Percentiles rank a stretch among this genome's conserved stretches.
Evolutionary conservation across 129 eudicot genomes (phyloP).

Genomic region (Flaveria linearis): DNA sequence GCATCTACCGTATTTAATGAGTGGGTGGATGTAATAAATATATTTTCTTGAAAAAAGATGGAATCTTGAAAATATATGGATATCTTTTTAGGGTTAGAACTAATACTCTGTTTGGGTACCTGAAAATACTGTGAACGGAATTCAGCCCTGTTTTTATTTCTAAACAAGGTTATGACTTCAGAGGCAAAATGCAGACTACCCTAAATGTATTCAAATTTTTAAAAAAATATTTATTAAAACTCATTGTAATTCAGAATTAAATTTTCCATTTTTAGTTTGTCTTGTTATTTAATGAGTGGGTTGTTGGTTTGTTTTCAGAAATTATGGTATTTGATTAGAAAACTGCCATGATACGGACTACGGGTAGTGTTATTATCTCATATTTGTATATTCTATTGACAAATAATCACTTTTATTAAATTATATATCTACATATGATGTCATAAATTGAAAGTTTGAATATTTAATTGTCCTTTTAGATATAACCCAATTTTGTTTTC

Average conservation of each 20-base stretch:
- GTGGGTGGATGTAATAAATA: constrained; percentile 38
- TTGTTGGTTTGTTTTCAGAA: neutral
- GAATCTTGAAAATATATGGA: constrained; percentile 35
- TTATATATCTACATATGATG: neutral
- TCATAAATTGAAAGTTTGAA: neutral
- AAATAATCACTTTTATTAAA: neutral
- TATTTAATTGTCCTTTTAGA: neutral
- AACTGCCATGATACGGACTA: neutral
- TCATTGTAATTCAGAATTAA: neutral
- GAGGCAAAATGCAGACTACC: constrained; percentile 25
- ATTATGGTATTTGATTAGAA: neutral
- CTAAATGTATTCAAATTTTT: neutral
- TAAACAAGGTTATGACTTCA: constrained; percentile 33
- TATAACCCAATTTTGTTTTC: neutral
- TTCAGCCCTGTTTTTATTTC: constrained; percentile 44
- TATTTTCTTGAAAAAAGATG: constrained; percentile 41
- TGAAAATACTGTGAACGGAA: constrained; percentile 37
- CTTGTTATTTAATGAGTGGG: neutral
- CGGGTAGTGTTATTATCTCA: neutral
- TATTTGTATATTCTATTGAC: neutral
- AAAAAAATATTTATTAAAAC: neutral
- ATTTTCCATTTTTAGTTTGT: neutral
- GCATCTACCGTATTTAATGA: constrained; percentile 43
- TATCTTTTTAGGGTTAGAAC: constrained; percentile 35
- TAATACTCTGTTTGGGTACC: constrained; percentile 39